Base-by-base conservation (phyloP, 805 yeast genomes). In the Middelhovenomyces tepae region DNA sequence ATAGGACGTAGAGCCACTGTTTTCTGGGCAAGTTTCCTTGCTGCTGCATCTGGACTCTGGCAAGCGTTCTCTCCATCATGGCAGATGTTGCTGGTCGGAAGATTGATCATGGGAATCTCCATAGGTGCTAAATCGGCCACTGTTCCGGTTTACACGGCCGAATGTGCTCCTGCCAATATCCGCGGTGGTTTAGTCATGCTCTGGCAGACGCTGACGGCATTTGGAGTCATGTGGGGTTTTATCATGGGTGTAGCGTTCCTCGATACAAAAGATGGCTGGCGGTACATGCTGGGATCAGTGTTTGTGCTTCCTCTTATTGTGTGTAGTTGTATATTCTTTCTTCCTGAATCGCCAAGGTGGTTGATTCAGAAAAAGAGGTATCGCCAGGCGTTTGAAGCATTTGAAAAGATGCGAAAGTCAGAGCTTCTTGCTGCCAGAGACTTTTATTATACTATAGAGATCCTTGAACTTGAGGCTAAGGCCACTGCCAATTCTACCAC, bases 341-440 rank as follows among this genome's bases (percentile, higher is more conserved):
- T 84, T 11, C 95, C 95, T 0, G 94, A 84, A 51, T 72, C 84
- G 27, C 95, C 95, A 0, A 64, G 95, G 38, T 85, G 65, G 55
- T 77, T 69, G 48, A 84, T 85, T 7, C 73, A 73, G 47, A 73
- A 78, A 42, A 76, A 79, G 37, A 9, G 8, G 22, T 19, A 28
- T 8, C 9, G 22, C 22, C 8, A 10, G 8, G n/a, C n/a, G n/a
- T n/a, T n/a, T n/a, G n/a, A n/a, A n/a, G n/a, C n/a, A n/a, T n/a
- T n/a, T n/a, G n/a, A n/a, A n/a, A n/a, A n/a, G n/a, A n/a, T n/a
- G n/a, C n/a, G n/a, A n/a, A n/a, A n/a, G n/a, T n/a, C n/a, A n/a
- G n/a, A n/a, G n/a, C n/a, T n/a, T n/a, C n/a, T n/a, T n/a, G n/a
- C n/a, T n/a, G n/a, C n/a, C n/a, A n/a, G n/a, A n/a, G n/a, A n/a